Percentiles rank a stretch among this genome's conserved stretches.
These are phyloP conservation scores for Nakaseomyces sp. DNA, from an alignment of 1,139 yeast species.

Conservation along the genomic window DNA sequence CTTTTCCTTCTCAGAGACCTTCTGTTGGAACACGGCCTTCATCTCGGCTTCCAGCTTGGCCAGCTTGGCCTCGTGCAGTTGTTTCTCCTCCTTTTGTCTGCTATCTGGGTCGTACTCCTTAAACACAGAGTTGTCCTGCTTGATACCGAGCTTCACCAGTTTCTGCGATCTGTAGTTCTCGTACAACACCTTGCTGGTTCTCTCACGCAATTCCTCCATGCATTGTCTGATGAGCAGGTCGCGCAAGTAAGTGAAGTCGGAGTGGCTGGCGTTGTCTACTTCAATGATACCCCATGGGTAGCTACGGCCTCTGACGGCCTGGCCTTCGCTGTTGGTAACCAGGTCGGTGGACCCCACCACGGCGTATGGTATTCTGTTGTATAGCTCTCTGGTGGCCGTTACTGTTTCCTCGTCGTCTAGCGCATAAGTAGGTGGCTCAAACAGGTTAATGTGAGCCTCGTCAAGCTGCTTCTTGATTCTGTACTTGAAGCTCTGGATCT, in stretches of 20 bases:
- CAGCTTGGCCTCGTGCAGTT: conserved; percentile 86
- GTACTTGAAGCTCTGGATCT: conserved; percentile 63
- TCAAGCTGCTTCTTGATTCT: conserved; percentile 69
- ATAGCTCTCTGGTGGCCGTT: conserved; percentile 55
- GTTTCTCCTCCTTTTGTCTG: conserved; percentile 90
- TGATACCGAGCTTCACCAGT: conserved; percentile 73
- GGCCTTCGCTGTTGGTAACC: conserved; percentile 67
- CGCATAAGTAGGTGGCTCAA: conserved; percentile 70
- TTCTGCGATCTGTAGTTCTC: conserved; percentile 87
- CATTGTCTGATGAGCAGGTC: conserved; percentile 84
- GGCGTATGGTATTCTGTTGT: conserved; percentile 80
- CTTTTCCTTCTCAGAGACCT: conserved; percentile 94
- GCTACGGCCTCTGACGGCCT: conserved; percentile 78
- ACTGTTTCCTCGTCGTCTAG: conserved; percentile 82
- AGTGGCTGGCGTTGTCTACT: conserved; percentile 89
- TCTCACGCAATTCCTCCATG: conserved; percentile 88
- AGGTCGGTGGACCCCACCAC: conserved; percentile 82
- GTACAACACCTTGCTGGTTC: conserved; percentile 66
- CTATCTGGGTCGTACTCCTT: conserved; percentile 89
- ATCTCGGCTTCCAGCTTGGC: conserved; percentile 93
- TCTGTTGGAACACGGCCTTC: conserved; percentile 95
- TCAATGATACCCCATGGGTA: conserved; percentile 99
- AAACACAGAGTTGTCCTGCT: conserved; percentile 87
- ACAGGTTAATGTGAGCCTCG: conserved; percentile 67
- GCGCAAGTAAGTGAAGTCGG: conserved; percentile 86